Base-by-base conservation (phyloP, 352 stramenopile species). In the Globisporangium solare region DNA sequence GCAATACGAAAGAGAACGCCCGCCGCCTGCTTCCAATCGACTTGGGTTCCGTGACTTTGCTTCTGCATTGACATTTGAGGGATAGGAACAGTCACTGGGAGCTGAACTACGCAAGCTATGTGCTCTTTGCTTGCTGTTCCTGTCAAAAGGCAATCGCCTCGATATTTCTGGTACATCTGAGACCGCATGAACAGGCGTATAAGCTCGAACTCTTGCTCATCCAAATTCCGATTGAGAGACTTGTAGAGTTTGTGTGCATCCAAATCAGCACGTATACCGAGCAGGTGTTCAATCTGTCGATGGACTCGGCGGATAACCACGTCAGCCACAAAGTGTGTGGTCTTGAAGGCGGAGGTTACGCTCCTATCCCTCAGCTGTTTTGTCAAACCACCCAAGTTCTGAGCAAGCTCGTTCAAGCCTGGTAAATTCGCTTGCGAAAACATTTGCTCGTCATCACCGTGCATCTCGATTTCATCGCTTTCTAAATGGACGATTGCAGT, bases 111-210 rank as follows among this genome's bases (percentile, higher is more conserved):
- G 39, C 39, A 43, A n/a, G 12, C 39, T n/a, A 13, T 7, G 17
- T 43, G 13, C 17, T 43, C 39, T 18, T 5, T 43, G 13, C 17
- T 15, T 1, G 18, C 12, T 18, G 17, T 43, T 3, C 10, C 39
- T 43, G 39, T 43, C 39, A 10, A n/a, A n/a, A 43, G 60, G 12
- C 63, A 50, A 27, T 84, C 74, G 31, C 82, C 74, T 49, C 63
- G 61, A 41, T 82, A 79, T 60, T 77, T 79, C 47, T 81, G 73
- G 54, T 73, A 79, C 74, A 82, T 82, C 22, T 84, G 72, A 0
- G 74, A 76, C 43, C 73, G 54, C 61, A 68, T 69, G 47, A 84
- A 55, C 3, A 51, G 43, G 10, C 63, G 53, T 10, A 72, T 52
- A 4, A 84, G 73, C 10, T 57, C 50, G 35, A 58, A 37, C 17